Percentiles rank a stretch among this genome's conserved stretches.
These are phyloP conservation scores for Pelargonium cotyledonis DNA, from an alignment of 441 rosid species.

Conservation along the genomic window DNA sequence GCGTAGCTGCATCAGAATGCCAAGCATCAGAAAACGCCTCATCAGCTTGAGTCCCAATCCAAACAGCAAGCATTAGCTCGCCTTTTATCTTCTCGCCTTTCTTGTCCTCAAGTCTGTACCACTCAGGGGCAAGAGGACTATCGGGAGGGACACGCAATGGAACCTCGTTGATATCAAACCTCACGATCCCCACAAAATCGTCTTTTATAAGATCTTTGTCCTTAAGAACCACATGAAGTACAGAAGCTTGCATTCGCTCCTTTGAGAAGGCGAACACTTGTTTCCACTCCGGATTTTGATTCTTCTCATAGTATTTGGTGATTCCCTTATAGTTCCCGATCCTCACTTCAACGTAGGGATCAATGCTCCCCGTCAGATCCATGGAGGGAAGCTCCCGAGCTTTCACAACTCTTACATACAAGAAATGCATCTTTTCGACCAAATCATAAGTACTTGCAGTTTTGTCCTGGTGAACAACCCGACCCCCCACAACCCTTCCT, in stretches of 20 bases:
- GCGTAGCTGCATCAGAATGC: slow-evolving; percentile 94
- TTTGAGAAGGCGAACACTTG: slow-evolving; percentile 92
- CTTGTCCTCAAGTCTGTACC: slow-evolving; percentile 81
- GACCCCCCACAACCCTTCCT: slow-evolving; percentile 88
- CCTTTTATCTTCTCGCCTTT: slow-evolving; percentile 84
- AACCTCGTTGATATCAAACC: slow-evolving; percentile 73
- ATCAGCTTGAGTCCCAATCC: slow-evolving; percentile 97
- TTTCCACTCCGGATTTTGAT: slow-evolving; percentile 88
- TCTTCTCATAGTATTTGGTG: slow-evolving; percentile 76
- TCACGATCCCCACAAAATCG: slow-evolving; percentile 70
- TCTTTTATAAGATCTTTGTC: slow-evolving; percentile 81
- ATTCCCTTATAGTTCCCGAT: slow-evolving; percentile 88
- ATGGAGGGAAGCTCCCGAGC: slow-evolving; percentile 89
- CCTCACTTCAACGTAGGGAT: slow-evolving; percentile 87
- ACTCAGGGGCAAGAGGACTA: slow-evolving; percentile 91
- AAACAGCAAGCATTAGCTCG: slow-evolving; percentile 92
- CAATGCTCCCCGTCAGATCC: slow-evolving; percentile 87
- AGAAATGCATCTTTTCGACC: slow-evolving; percentile 84
- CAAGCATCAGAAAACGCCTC: slow-evolving; percentile 94
- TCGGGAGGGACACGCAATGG: slow-evolving; percentile 89
- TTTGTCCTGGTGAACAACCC: slow-evolving; percentile 71
- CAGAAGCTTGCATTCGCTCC: slow-evolving; percentile 87
- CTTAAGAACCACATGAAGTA: slow-evolving; percentile 71
- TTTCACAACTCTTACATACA: slow-evolving; percentile 83
- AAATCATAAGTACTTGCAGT: slow-evolving; percentile 89